phyloP scores from a whole-genome alignment of 805 yeast species.

The Sugiyamaella valdiviana region DNA sequence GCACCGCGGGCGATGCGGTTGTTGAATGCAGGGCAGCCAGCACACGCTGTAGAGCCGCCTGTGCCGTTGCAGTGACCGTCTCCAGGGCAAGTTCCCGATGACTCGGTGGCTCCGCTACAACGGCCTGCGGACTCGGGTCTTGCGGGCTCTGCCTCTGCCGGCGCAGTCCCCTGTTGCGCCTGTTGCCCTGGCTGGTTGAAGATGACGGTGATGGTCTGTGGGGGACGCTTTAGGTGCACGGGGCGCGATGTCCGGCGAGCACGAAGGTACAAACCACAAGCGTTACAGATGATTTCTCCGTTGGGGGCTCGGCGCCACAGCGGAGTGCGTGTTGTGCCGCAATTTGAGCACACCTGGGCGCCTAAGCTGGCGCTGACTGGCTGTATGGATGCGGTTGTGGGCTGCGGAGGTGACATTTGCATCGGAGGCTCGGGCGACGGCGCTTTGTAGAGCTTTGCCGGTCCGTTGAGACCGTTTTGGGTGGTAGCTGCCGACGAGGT shows the following conservation, averaged over 20 bases:
- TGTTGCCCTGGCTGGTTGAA: slow-evolving; percentile 3
- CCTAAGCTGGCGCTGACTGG: neutral
- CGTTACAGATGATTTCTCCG: slow-evolving; percentile 90
- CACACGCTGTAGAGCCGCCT: slow-evolving; percentile 74
- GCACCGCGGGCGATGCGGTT: slow-evolving; percentile 40
- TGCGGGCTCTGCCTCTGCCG: neutral
- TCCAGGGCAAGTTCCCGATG: slow-evolving; percentile 58
- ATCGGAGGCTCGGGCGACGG: neutral
- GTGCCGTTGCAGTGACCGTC: slow-evolving; percentile 82
- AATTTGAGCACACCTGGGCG: slow-evolving; percentile 67
- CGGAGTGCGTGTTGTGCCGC: slow-evolving; percentile 89
- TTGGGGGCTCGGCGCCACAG: slow-evolving; percentile 91
- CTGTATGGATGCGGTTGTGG: neutral
- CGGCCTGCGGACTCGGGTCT: slow-evolving; percentile 9
- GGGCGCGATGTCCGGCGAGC: slow-evolving; percentile 62
- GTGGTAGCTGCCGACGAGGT: neutral
- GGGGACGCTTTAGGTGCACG: slow-evolving; percentile 54
- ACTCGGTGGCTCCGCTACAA: slow-evolving; percentile 5
- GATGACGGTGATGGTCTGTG: slow-evolving; percentile 40
- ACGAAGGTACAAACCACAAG: slow-evolving; percentile 79
- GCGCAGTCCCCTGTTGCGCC: neutral
- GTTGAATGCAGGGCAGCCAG: slow-evolving; percentile 78
- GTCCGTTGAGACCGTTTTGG: neutral
- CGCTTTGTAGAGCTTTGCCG: neutral
- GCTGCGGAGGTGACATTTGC: neutral